Percentiles rank a stretch among this genome's conserved stretches.
Evolutionary conservation across 345 rosid genomes (phyloP).

Genomic region (Adansonia digitata): DNA sequence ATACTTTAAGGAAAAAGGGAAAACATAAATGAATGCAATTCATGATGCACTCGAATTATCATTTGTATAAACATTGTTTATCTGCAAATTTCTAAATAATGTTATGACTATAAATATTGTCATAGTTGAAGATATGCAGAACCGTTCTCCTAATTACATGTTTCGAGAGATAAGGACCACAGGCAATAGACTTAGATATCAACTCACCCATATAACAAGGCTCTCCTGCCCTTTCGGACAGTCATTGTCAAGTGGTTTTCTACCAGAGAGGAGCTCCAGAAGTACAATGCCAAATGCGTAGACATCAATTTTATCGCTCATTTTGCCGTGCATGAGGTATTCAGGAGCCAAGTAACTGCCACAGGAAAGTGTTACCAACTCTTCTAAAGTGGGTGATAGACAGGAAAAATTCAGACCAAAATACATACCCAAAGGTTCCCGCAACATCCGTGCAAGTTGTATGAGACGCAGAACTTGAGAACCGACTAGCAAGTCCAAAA

Average conservation of each 20-base stretch:
- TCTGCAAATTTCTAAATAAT: background rate
- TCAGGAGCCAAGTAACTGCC: slow-evolving; percentile 97
- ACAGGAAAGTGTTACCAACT: slow-evolving; percentile 13
- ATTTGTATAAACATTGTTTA: background rate
- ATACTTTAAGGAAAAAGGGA: background rate
- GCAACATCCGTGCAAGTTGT: slow-evolving; percentile 55
- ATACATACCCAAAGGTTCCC: slow-evolving; percentile 89
- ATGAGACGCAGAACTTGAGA: slow-evolving; percentile 44
- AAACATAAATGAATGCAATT: background rate
- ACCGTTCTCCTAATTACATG: background rate
- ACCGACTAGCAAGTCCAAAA: slow-evolving; percentile 85
- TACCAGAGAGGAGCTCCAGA: slow-evolving; percentile 88
- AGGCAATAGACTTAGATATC: background rate
- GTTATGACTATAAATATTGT: background rate
- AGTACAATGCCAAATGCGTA: slow-evolving; percentile 93
- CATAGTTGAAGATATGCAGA: background rate
- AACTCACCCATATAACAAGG: slow-evolving; percentile 94
- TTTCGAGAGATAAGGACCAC: background rate
- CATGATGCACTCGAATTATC: background rate
- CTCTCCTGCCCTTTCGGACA: slow-evolving; percentile 71
- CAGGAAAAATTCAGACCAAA: background rate
- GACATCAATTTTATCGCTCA: slow-evolving; percentile 89
- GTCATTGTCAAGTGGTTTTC: slow-evolving; percentile 67
- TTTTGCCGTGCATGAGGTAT: slow-evolving; percentile 88
- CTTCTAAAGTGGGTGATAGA: slow-evolving; percentile 4